phyloP scores from a whole-genome alignment of 2,329 filamentous ascomycete genomes.

The Penicillium sp. region DNA sequence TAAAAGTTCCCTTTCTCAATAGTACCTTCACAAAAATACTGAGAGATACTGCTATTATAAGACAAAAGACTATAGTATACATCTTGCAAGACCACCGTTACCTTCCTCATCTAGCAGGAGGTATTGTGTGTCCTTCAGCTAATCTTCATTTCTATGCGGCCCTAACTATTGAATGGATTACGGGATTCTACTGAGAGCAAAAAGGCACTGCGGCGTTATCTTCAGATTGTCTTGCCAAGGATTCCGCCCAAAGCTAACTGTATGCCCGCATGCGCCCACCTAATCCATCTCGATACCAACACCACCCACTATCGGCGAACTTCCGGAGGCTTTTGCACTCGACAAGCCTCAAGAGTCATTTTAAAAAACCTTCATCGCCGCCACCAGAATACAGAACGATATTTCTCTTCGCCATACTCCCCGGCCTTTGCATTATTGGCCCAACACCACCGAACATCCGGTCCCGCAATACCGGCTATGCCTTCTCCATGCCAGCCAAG shows the following conservation, averaged over 20 bases:
- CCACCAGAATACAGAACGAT: background rate
- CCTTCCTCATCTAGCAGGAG: background rate
- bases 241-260: background rate
- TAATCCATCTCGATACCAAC: background rate
- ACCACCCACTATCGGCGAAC: background rate
- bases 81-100: background rate
- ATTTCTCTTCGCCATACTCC: background rate
- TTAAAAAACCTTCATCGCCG: background rate
- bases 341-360: background rate
- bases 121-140: background rate
- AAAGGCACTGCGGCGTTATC: no score
- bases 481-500: conserved; percentile 17
- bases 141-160: background rate
- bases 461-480: conserved; percentile 8
- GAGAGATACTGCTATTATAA: background rate
- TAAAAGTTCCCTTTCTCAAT: background rate
- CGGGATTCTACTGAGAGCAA: background rate
- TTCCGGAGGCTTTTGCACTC: background rate
- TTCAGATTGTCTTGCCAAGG: background rate
- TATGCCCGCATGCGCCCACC: background rate
- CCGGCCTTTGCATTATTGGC: conserved; percentile 9
- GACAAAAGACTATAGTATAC: background rate
- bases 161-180: background rate
- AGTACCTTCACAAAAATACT: background rate
- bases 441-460: conserved; percentile 12